Evolutionary conservation across 805 yeast genomes (phyloP).

Genomic region (Wickerhamomyces silvicola): DNA sequence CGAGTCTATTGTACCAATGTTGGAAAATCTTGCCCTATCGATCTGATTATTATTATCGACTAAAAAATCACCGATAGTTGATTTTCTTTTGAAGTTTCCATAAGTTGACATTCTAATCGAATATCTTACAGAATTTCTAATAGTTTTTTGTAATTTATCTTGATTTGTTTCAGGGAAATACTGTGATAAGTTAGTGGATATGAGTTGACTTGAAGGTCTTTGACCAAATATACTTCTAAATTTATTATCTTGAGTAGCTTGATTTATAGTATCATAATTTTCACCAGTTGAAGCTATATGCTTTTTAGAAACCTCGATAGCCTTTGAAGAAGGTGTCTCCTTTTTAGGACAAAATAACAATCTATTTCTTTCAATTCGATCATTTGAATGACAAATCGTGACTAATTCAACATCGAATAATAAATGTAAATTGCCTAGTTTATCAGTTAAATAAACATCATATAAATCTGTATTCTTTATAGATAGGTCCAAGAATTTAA

Average conservation of each 20-base stretch:
- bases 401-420: conserved; percentile 76
- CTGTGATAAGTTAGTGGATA: conserved; percentile 81
- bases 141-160: conserved; percentile 67
- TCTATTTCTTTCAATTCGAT: conserved; percentile 62
- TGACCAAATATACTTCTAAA: conserved; percentile 60
- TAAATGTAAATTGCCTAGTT: conserved; percentile 33
- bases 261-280: conserved; percentile 1
- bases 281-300: conserved; percentile 9
- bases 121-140: conserved; percentile 76
- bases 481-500: conserved; percentile 49
- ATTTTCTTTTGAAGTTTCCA: conserved; percentile 21
- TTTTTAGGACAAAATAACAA: conserved; percentile 57
- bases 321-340: conserved; percentile 57
- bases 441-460: conserved; percentile 55
- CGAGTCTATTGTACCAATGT: conserved; percentile 23
- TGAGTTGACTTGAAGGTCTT: conserved; percentile 89
- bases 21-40: conserved; percentile 36
- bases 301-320: conserved; percentile 49
- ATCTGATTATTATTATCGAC: conserved; percentile 51
- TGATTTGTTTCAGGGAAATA: conserved; percentile 84
- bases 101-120: conserved; percentile 52
- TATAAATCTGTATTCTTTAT: conserved; percentile 39
- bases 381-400: conserved; percentile 73
- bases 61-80: conserved; percentile 61
- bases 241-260: conserved; percentile 17